Conservation (phyloP, 1,284 basidiomycete species). For the Cutaneotrichosporon dermatis region DNA sequence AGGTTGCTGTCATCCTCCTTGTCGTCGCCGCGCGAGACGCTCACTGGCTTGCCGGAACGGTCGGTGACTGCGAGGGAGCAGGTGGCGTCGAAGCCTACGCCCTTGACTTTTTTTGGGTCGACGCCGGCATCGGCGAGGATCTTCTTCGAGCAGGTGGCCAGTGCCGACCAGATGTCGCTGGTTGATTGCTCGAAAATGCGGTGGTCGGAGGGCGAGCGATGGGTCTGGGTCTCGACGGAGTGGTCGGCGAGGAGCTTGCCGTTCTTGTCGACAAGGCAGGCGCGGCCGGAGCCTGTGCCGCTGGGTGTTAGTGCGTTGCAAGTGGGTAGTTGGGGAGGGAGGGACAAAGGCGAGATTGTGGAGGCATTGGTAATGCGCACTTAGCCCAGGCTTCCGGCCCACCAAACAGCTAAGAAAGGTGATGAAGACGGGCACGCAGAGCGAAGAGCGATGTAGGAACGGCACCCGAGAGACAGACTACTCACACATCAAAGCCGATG, state of each 20-base stretch:
- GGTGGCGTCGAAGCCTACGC: conserved; percentile 93
- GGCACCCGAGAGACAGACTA: background rate
- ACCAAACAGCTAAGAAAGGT: too few species aligned
- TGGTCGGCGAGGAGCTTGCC: conserved; percentile 67
- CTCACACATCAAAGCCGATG: conserved; percentile 59
- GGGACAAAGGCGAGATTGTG: too few species aligned
- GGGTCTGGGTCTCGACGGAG: conserved; percentile 74
- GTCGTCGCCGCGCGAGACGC: conserved; percentile 59
- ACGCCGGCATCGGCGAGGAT: conserved; percentile 63
- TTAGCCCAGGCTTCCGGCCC: too few species aligned
- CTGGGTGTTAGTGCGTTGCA: conserved; percentile 32
- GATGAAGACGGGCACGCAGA: too few species aligned
- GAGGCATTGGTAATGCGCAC: too few species aligned
- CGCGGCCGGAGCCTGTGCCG: conserved; percentile 90
- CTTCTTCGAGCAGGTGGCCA: conserved; percentile 64
- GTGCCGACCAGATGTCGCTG: conserved; percentile 76
- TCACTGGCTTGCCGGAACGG: conserved; percentile 66
- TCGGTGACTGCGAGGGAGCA: conserved; percentile 90
- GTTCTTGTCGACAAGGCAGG: conserved; percentile 69
- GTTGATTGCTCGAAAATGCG: conserved; percentile 82
- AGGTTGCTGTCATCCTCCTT: conserved; percentile 34
- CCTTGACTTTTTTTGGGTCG: conserved; percentile 65
- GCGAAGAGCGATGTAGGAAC: too few species aligned
- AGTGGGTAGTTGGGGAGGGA: too few species aligned
- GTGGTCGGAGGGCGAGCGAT: conserved; percentile 76